These are phyloP conservation scores for Xylaria nigripes DNA, from an alignment of 495 filamentous ascomycete species.

Conservation along the genomic window DNA sequence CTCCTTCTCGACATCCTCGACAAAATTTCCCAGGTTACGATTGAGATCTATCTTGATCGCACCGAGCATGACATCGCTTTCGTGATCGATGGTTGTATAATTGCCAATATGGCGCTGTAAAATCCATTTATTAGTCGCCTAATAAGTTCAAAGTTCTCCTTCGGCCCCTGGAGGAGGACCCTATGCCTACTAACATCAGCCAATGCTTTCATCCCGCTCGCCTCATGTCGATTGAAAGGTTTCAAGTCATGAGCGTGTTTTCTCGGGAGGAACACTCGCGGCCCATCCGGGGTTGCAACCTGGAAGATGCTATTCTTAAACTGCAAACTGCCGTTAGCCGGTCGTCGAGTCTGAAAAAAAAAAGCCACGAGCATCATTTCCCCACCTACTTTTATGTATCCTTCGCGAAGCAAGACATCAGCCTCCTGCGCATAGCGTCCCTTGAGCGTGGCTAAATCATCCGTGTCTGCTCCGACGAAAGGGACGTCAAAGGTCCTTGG, in stretches of 20 bases:
- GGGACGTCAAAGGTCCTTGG: slow-evolving; percentile 16
- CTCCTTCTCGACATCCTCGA: slow-evolving; percentile 33
- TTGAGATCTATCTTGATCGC: slow-evolving; percentile 39
- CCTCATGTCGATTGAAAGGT: slow-evolving; percentile 31
- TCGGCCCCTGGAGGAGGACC: no score
- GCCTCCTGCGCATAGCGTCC: slow-evolving; percentile 19
- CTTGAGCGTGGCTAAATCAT: slow-evolving; percentile 15
- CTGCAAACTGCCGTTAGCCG: slow-evolving; percentile 3
- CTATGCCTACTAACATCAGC: slow-evolving; percentile 5
- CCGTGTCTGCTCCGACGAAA: slow-evolving; percentile 10
- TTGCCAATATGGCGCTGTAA: slow-evolving; percentile 33
- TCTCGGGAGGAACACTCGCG: slow-evolving; percentile 37
- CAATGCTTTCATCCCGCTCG: slow-evolving; percentile 31
- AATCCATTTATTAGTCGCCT: slow-evolving; percentile 5
- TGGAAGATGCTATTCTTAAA: slow-evolving; percentile 33
- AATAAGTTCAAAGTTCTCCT: no score
- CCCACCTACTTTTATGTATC: slow-evolving; percentile 16
- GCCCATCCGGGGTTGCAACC: slow-evolving; percentile 25
- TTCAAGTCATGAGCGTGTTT: slow-evolving; percentile 40
- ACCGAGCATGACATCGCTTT: slow-evolving; percentile 29
- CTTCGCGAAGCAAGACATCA: slow-evolving; percentile 20
- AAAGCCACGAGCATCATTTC: neutral
- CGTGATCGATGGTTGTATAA: slow-evolving; percentile 29
- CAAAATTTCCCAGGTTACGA: slow-evolving; percentile 34
- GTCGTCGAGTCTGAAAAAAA: neutral